Evolutionary conservation across 495 filamentous ascomycete genomes (phyloP), one percentile per base, ranked within the genome.

Genomic region (Pseudoneurospora amorphoporcata): DNA sequence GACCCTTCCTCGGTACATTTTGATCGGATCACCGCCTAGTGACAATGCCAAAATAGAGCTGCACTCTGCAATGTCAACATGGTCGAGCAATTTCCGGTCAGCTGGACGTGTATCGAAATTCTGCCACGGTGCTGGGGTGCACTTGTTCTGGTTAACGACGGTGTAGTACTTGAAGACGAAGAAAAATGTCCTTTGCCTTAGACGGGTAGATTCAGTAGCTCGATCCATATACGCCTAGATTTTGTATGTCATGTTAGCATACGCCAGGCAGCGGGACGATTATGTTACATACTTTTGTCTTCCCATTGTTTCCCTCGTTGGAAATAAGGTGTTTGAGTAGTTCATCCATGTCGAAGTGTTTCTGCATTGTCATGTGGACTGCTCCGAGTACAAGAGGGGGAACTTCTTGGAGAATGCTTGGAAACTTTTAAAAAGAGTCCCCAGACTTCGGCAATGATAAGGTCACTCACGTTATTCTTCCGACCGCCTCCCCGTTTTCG

Each of bases 91-190:
- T 41, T 79, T 79, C 32, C 77, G 80, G 47, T 86, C 85, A 3
- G 82, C 72, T 4, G 79, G 77, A 2, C 78, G 77, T 3, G 45
- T 68, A 65, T 84, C 82, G 35, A 71, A 77, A 10, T 73, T 69
- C 70, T 88, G 87, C 86, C 86, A 88, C n/a, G 83, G 76, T 76
- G 84, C 83, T 0, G 87, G 87, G 1, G 47, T 76, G 53, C 53
- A 65, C 14, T 75, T 74, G 7, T 80, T 82, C 12, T 82, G 76
- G 14, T 80, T 83, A 10, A 88, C 77, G 14, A 87, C 80, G 35
- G 86, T 80, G 74, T 84, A 87, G 69, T 87, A 88, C 72, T 88
- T 86, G 75, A 88, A 87, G 69, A 81, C 83, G 75, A 88, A 87
- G 37, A 87, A 80, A 73, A 88, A 87, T 19, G 79, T 83, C 17